phyloP scores from a whole-genome alignment of 305 asterid genomes.

The Striga hermonthica region DNA sequence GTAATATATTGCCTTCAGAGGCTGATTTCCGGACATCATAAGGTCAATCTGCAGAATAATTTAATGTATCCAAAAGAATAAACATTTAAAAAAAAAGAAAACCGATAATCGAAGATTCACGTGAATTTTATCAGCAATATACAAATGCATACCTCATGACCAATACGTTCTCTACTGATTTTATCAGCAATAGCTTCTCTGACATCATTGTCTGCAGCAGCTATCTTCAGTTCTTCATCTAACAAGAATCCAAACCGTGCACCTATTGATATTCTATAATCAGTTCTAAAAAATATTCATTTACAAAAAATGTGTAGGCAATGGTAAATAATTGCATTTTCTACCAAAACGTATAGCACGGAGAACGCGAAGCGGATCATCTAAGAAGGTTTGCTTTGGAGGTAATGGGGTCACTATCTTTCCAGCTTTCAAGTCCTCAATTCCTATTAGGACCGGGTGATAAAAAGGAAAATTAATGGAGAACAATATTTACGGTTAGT shows the following conservation, averaged over 20 bases:
- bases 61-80: neutral
- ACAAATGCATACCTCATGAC: constrained; percentile 65
- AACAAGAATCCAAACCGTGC: constrained; percentile 78
- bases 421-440: constrained; percentile 71
- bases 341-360: constrained; percentile 98
- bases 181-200: constrained; percentile 69
- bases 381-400: constrained; percentile 91
- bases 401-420: constrained; percentile 91
- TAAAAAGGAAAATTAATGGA: constrained; percentile 6
- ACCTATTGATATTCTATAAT: constrained; percentile 43
- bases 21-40: constrained; percentile 50
- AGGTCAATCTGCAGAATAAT: constrained; percentile 64
- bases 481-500: constrained; percentile 2
- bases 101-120: constrained; percentile 13
- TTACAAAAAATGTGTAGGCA: constrained; percentile 10
- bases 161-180: constrained; percentile 93
- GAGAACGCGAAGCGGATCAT: constrained; percentile 92
- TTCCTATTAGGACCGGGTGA: constrained; percentile 49
- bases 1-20: no score
- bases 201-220: constrained; percentile 78
- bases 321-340: constrained; percentile 23
- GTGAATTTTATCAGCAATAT: neutral
- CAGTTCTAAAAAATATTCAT: neutral
- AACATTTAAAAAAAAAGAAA: constrained; percentile 11
- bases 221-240: constrained; percentile 77